Conservation (phyloP, 805 yeast genomes). For the Dipodascus geniculatus region DNA sequence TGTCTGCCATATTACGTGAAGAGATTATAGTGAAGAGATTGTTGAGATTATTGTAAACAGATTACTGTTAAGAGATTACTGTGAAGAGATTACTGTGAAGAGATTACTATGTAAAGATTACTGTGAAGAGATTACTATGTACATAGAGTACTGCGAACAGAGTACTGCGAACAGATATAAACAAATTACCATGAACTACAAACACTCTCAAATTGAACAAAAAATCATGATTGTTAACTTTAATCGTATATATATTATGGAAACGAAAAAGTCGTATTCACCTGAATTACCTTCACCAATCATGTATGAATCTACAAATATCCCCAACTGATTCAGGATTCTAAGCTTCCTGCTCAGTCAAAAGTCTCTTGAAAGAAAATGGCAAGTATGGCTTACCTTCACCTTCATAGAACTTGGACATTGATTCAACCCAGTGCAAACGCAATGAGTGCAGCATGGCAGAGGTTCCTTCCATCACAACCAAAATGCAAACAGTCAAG, state of each 20-base stretch:
- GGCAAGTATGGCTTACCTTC: conserved; percentile 89
- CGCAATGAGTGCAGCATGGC: conserved; percentile 98
- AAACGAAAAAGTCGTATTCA: neutral
- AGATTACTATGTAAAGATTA: too few species aligned
- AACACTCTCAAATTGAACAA: too few species aligned
- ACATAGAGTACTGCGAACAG: too few species aligned
- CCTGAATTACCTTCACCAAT: too few species aligned
- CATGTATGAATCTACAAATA: neutral
- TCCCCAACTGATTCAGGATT: neutral
- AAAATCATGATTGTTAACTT: neutral
- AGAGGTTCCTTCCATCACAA: conserved; percentile 96
- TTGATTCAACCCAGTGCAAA: conserved; percentile 98
- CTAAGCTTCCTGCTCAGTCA: neutral
- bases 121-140: too few species aligned
- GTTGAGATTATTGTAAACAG: too few species aligned
- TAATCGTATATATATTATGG: neutral
- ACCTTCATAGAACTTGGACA: conserved; percentile 97
- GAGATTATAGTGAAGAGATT: too few species aligned
- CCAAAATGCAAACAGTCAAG: conserved; percentile 81
- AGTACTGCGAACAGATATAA: too few species aligned
- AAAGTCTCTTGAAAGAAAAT: conserved; percentile 44
- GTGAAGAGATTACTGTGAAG: too few species aligned
- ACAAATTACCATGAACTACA: too few species aligned
- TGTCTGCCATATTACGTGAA: too few species aligned
- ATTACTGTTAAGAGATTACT: too few species aligned